phyloP scores from a whole-genome alignment of 2,329 filamentous ascomycete species.

The Colletotrichum salicis region DNA sequence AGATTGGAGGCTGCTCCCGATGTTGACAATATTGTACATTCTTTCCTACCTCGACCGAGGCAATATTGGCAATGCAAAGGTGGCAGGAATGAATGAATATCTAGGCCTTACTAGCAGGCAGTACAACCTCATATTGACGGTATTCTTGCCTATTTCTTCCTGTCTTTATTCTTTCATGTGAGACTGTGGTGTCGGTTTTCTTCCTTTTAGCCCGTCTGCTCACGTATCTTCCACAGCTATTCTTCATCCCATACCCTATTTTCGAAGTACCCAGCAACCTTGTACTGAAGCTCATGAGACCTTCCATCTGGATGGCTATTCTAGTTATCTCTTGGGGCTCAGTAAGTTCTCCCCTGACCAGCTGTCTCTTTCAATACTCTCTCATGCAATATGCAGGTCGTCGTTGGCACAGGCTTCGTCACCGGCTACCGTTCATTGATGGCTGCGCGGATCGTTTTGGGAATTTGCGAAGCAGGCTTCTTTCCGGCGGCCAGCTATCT shows the following conservation, averaged over 20 bases:
- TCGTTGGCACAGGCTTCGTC: too few relatives aligned
- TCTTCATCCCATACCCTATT: conserved; percentile 42
- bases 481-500: conserved; percentile 65
- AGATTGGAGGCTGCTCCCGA: conserved; percentile 36
- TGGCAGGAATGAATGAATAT: conserved; percentile 21
- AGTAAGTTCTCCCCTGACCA: neutral
- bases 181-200: too few relatives aligned
- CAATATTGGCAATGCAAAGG: conserved; percentile 25
- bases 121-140: conserved; percentile 21
- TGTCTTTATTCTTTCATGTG: too few relatives aligned
- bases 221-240: too few relatives aligned
- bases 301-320: conserved; percentile 70
- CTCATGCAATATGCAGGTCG: too few relatives aligned
- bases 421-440: conserved; percentile 30
- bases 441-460: conserved; percentile 60
- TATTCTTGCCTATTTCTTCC: neutral
- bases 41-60: conserved; percentile 37
- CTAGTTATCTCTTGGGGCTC: conserved; percentile 66
- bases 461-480: conserved; percentile 62
- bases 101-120: conserved; percentile 14
- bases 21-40: conserved; percentile 36
- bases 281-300: conserved; percentile 69
- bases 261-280: conserved; percentile 74
- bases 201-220: too few relatives aligned
- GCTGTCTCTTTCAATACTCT: too few relatives aligned